These are phyloP conservation scores for Haplographium delicatum DNA, from an alignment of 495 filamentous ascomycete genomes.

Conservation along the genomic window DNA sequence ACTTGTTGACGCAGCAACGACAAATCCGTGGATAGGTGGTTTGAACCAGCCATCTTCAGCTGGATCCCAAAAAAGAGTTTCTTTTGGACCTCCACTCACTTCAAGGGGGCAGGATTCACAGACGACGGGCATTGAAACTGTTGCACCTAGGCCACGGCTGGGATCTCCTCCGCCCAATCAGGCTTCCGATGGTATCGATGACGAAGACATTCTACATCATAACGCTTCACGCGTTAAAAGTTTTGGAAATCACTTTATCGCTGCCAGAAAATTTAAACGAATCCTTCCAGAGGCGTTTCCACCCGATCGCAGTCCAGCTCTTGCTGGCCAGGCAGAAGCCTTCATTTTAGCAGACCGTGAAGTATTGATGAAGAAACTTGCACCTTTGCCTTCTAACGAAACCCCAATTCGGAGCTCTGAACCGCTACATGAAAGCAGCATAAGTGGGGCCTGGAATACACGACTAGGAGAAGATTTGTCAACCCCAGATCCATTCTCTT, in stretches of 20 bases:
- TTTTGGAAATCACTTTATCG: constrained; percentile 2
- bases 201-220: neutral
- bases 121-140: too few relatives aligned
- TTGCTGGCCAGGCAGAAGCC: constrained; percentile 24
- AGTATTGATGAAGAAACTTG: neutral
- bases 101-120: constrained; percentile 3
- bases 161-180: too few relatives aligned
- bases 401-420: neutral
- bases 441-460: neutral
- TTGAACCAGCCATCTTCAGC: neutral
- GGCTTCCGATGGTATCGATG: constrained; percentile 5
- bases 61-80: constrained; percentile 21
- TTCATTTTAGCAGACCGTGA: constrained; percentile 23
- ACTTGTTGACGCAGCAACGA: constrained; percentile 15
- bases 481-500: neutral
- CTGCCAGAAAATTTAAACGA: constrained; percentile 6
- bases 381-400: neutral
- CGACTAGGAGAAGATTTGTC: neutral
- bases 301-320: constrained; percentile 14
- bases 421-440: neutral
- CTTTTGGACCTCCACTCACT: constrained; percentile 12
- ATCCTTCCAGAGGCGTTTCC: constrained; percentile 12
- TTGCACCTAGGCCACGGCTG: too few relatives aligned
- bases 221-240: too few relatives aligned
- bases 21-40: constrained; percentile 22